phyloP scores from a whole-genome alignment of 2,329 filamentous ascomycete species.

The Periconia digitata region DNA sequence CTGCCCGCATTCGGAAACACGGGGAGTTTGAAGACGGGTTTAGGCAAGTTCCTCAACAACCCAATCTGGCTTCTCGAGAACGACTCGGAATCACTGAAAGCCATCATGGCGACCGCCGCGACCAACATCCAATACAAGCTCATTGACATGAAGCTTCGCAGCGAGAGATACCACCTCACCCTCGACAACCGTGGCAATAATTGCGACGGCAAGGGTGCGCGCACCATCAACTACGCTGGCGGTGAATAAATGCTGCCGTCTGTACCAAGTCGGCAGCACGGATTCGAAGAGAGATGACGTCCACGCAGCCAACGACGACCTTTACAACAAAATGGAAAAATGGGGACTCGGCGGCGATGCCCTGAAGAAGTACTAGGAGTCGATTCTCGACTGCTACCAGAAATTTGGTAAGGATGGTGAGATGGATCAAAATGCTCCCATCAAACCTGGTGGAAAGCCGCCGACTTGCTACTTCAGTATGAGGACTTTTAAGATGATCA shows the following conservation, averaged over 20 bases:
- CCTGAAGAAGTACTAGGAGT: not conserved
- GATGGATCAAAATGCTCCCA: not conserved
- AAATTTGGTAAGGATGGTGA: not conserved
- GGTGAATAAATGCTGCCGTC: not conserved
- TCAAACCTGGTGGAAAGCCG: not conserved
- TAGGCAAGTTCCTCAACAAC: constrained; percentile 2
- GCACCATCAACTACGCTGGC: not conserved
- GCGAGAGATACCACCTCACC: not conserved
- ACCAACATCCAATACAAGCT: not conserved
- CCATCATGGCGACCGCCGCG: not conserved
- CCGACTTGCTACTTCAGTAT: not conserved
- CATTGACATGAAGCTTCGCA: constrained; percentile 1
- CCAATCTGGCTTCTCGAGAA: constrained; percentile 1
- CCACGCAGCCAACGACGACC: not conserved
- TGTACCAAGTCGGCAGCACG: not conserved
- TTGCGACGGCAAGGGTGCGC: not conserved
- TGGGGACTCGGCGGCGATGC: not conserved
- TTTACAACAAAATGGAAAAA: constrained; percentile 1
- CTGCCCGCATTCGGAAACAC: not conserved
- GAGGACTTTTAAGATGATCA: not conserved
- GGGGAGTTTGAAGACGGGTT: not conserved
- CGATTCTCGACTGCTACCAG: constrained; percentile 2
- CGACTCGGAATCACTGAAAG: not conserved
- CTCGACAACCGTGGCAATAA: not conserved
- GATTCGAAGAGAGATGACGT: not conserved